Conservation (phyloP, 768 basidiomycete genomes). For the Strobilomyces dryophilus region DNA sequence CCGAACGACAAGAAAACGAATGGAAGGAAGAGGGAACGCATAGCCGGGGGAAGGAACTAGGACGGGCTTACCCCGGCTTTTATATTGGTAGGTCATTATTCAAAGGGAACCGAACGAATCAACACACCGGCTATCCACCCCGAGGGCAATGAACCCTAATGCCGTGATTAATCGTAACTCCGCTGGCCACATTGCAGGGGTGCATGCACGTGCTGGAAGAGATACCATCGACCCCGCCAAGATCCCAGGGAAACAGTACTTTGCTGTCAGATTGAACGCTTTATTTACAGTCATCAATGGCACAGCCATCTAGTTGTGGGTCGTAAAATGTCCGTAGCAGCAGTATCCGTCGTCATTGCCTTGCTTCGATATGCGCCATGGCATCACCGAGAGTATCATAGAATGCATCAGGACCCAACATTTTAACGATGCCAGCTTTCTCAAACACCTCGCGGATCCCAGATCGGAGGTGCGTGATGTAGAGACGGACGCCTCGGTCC, state of each 20-base stretch:
- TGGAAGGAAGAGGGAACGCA: constrained; percentile 22
- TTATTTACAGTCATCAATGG: neutral
- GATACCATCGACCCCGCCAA: no score
- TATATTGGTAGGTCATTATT: neutral
- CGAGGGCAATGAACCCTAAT: no score
- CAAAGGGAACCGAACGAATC: no score
- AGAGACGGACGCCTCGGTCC: constrained; percentile 42
- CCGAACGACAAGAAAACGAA: constrained; percentile 20
- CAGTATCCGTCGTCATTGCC: constrained; percentile 1
- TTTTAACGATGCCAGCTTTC: constrained; percentile 39
- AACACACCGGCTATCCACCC: no score
- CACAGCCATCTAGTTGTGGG: neutral
- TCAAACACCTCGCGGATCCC: constrained; percentile 37
- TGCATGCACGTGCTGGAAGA: no score
- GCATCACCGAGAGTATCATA: constrained; percentile 42
- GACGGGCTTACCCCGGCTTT: neutral
- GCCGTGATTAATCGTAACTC: no score
- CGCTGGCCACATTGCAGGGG: no score
- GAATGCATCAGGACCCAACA: constrained; percentile 44
- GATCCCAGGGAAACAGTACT: no score
- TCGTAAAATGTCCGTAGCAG: neutral
- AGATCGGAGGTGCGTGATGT: constrained; percentile 43
- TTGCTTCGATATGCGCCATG: constrained; percentile 35
- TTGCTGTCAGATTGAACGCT: neutral
- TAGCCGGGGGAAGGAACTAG: neutral